Evolutionary conservation across 2,329 filamentous ascomycete genomes (phyloP).

Genomic region (Rhynchosporium agropyri): DNA sequence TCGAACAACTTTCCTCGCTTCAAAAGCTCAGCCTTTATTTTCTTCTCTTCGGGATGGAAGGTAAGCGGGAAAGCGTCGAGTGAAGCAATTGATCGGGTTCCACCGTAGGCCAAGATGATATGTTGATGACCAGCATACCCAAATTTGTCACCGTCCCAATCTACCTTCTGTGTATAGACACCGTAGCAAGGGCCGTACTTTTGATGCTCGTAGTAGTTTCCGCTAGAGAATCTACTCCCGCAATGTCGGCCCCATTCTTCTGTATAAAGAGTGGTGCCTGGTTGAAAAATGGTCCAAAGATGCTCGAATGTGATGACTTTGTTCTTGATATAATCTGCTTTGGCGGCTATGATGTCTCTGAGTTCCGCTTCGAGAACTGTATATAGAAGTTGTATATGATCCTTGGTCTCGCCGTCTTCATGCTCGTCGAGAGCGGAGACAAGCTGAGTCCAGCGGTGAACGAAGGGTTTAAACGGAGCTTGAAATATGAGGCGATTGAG

Average conservation of each 20-base stretch:
- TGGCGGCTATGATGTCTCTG: constrained; percentile 51
- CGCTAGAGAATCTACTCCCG: constrained; percentile 45
- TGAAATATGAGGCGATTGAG: constrained; percentile 63
- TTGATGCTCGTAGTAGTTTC: constrained; percentile 40
- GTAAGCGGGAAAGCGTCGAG: constrained; percentile 50
- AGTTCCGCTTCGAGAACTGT: constrained; percentile 55
- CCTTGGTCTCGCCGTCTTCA: constrained; percentile 48
- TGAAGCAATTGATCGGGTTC: constrained; percentile 49
- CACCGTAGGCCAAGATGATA: constrained; percentile 47
- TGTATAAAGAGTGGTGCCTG: constrained; percentile 48
- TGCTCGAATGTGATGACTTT: constrained; percentile 57
- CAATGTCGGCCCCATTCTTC: constrained; percentile 46
- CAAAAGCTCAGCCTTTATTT: constrained; percentile 43
- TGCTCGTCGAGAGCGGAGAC: constrained; percentile 46
- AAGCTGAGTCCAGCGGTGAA: constrained; percentile 64
- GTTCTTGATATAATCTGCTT: constrained; percentile 55
- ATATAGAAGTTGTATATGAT: constrained; percentile 52
- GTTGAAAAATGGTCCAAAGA: constrained; percentile 57
- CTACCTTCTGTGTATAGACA: constrained; percentile 48
- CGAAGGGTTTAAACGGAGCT: constrained; percentile 63
- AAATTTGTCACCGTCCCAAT: constrained; percentile 53
- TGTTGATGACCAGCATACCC: constrained; percentile 46
- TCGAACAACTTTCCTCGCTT: constrained; percentile 51
- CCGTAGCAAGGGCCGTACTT: constrained; percentile 46
- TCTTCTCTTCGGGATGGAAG: constrained; percentile 47